Base-by-base conservation (phyloP, 352 stramenopile genomes). In the Pythium brachiatum region DNA sequence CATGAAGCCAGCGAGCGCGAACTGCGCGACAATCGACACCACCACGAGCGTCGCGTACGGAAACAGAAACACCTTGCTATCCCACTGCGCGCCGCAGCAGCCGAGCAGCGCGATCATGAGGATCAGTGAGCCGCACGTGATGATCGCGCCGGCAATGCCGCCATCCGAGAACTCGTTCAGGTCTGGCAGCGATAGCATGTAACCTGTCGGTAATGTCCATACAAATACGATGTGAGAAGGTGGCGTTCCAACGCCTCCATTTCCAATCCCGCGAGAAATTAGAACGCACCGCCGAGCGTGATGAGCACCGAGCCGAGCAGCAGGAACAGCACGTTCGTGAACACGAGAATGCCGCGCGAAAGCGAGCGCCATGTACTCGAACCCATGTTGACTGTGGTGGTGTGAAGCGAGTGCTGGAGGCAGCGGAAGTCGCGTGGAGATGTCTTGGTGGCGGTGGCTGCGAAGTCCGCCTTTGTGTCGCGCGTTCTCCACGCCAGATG, bases 241-340 rank as follows among this genome's bases (percentile, higher is more conserved):
- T n/a, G n/a, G n/a, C n/a, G n/a, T n/a, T n/a, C n/a, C n/a, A n/a
- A n/a, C n/a, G 31, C 31, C 7, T 9, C 31, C 31, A 36, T 36
- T 36, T 36, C n/a, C n/a, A n/a, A n/a, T n/a, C n/a, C n/a, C n/a
- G n/a, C 15, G 12, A 0, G 26, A 27, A 21, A 12, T 5, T 7
- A 7, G 34, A 2, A 34, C 78, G 23, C 52, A 93, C 83, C 83
- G 66, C 85, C 85, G 41, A 94, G 85, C 15, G 76, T 85, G 47
- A 94, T 78, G 48, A 94, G 83, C 38, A 94, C 83, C 3, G 79
- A 78, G 65, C 85, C 85, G n/a, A 94, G 70, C 34, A 91, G 68
- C 54, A 94, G 69, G 75, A 94, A 94, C 47, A 94, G 78, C 73
- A 94, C 83, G 70, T 94, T 94, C n/a, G 82, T 92, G 69, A 94